Evolutionary conservation across 2,329 filamentous ascomycete species (phyloP).

Genomic region (Fusarium gaditjirri): DNA sequence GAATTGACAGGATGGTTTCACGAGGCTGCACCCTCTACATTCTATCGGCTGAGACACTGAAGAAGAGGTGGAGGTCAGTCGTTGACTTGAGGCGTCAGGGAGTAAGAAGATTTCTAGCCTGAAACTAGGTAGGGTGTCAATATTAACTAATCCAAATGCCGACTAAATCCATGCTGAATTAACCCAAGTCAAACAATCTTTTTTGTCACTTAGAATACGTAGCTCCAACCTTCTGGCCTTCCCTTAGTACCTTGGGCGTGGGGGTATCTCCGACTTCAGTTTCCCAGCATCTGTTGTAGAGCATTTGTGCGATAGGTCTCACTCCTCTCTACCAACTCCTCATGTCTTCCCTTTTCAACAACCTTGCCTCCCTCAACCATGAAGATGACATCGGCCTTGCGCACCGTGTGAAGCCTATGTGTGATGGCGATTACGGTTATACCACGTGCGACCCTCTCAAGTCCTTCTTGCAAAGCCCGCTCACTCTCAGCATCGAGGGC

Average conservation of each 20-base stretch:
- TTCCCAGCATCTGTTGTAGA: conserved; percentile 59
- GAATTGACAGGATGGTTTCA: conserved; percentile 35
- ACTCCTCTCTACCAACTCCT: conserved; percentile 63
- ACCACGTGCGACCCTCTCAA: conserved; percentile 66
- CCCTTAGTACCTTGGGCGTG: background rate
- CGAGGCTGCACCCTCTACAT: conserved; percentile 18
- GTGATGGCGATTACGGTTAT: conserved; percentile 70
- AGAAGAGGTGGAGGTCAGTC: conserved; percentile 20
- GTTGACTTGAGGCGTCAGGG: conserved; percentile 18
- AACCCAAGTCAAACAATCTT: background rate
- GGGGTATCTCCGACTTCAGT: background rate
- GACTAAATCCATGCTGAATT: background rate
- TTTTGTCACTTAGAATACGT: background rate
- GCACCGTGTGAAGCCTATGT: conserved; percentile 66
- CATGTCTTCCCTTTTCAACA: conserved; percentile 63
- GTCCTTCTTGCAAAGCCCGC: conserved; percentile 70
- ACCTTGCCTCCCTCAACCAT: conserved; percentile 64
- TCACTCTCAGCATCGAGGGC: conserved; percentile 80
- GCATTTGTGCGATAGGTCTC: conserved; percentile 65
- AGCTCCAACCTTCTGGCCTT: background rate
- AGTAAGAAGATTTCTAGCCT: background rate
- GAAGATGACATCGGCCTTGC: conserved; percentile 67
- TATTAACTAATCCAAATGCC: background rate
- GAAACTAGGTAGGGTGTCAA: background rate
- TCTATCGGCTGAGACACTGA: conserved; percentile 25